These are phyloP conservation scores for Penstemon newberryi DNA, from an alignment of 257 asterid genomes.

Conservation along the genomic window DNA sequence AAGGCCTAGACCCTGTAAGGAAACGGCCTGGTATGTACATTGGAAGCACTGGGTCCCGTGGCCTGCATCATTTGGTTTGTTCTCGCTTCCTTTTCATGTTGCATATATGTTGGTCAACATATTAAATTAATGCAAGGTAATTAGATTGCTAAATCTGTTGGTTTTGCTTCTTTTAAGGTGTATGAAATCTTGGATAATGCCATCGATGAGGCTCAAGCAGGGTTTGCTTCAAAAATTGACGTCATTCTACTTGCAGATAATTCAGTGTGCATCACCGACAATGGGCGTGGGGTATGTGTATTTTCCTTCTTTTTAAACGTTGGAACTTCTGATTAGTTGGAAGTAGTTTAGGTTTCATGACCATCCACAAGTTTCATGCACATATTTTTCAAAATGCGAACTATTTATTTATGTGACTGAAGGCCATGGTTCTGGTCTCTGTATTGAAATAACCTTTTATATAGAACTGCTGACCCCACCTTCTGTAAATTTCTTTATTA, in stretches of 20 bases:
- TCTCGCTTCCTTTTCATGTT: slow-evolving; percentile 12
- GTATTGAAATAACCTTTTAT: slow-evolving; percentile 15
- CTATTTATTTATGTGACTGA: too few relatives aligned
- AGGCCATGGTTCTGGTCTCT: not conserved
- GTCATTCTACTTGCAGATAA: slow-evolving; percentile 72
- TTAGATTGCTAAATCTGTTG: slow-evolving; percentile 30
- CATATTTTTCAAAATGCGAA: too few relatives aligned
- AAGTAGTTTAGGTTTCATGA: slow-evolving; percentile 9
- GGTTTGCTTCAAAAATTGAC: slow-evolving; percentile 82
- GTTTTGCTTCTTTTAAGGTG: slow-evolving; percentile 47
- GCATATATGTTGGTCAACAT: slow-evolving; percentile 3
- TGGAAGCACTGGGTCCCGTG: slow-evolving; percentile 93
- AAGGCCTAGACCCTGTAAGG: slow-evolving; percentile 95
- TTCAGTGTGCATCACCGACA: slow-evolving; percentile 86
- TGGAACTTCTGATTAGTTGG: slow-evolving; percentile 1
- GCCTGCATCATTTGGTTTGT: slow-evolving; percentile 91
- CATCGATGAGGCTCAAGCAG: slow-evolving; percentile 96
- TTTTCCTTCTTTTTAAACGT: slow-evolving; percentile 20
- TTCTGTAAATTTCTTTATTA: too few relatives aligned
- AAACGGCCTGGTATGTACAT: slow-evolving; percentile 97
- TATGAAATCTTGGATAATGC: slow-evolving; percentile 98
- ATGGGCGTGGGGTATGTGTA: slow-evolving; percentile 95
- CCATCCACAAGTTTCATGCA: not conserved
- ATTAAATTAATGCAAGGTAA: slow-evolving; percentile 1
- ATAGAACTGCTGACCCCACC: too few relatives aligned